Percentiles rank a stretch among this genome's conserved stretches.
These are phyloP conservation scores for Fimicolochytrium jonesii DNA, from an alignment of 192 early-diverging fungal species.

Conservation along the genomic window DNA sequence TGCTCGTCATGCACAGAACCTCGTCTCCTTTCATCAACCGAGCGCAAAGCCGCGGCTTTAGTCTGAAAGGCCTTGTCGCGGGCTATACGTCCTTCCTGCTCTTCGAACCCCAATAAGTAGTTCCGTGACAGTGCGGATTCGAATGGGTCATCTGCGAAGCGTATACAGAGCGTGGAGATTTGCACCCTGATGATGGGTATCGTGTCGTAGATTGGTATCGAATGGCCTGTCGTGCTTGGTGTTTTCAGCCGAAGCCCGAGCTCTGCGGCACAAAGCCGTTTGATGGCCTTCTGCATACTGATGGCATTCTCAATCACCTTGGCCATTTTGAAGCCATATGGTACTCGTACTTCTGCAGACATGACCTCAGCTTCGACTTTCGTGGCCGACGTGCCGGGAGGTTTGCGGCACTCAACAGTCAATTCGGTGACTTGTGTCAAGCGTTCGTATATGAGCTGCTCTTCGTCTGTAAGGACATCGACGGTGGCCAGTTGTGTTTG, in stretches of 20 bases:
- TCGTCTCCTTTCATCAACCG: not conserved
- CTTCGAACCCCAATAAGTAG: constrained; percentile 38
- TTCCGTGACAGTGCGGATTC: constrained; percentile 38
- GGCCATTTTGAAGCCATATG: constrained; percentile 30
- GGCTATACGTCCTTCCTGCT: constrained; percentile 36
- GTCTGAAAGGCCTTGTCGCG: constrained; percentile 49
- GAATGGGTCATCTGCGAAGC: constrained; percentile 39
- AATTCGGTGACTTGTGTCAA: not conserved
- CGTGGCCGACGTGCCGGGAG: too few relatives aligned
- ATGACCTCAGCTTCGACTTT: not conserved
- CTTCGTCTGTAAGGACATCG: not conserved
- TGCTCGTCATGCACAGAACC: not conserved
- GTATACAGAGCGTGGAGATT: constrained; percentile 20
- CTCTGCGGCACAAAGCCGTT: constrained; percentile 23
- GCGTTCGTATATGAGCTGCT: not conserved
- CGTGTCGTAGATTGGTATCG: too few relatives aligned
- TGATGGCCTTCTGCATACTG: constrained; percentile 38
- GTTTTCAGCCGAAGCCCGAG: constrained; percentile 21
- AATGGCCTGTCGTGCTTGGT: not conserved
- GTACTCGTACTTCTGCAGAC: too few relatives aligned
- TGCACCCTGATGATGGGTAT: constrained; percentile 25
- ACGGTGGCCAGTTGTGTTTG: not conserved
- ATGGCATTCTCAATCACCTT: constrained; percentile 40
- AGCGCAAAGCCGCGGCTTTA: constrained; percentile 30
- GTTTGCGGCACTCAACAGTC: not conserved